Conservation (phyloP, 495 filamentous ascomycete genomes). For the Hypoxylon trugodes region DNA sequence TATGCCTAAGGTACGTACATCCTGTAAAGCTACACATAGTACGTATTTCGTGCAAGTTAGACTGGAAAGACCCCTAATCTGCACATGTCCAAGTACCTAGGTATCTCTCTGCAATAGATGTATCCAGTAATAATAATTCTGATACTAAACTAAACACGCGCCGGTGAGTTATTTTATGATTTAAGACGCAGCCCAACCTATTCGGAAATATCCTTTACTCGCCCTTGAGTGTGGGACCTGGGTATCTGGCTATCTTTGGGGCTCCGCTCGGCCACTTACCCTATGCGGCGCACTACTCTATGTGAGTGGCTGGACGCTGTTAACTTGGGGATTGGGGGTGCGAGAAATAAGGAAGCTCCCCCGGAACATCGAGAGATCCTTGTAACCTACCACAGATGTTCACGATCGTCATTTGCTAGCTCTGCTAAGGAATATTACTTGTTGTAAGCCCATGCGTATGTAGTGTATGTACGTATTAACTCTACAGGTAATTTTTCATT, state of each 20-base stretch:
- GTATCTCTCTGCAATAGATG: neutral
- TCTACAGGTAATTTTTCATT: constrained; percentile 32
- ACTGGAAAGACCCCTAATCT: constrained; percentile 29
- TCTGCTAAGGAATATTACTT: too few species aligned
- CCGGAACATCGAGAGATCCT: neutral
- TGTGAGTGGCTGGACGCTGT: neutral
- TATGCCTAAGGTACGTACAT: too few species aligned
- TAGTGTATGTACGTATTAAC: too few species aligned
- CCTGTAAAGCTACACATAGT: too few species aligned
- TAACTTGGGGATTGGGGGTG: neutral
- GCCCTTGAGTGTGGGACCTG: constrained; percentile 3
- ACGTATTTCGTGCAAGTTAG: neutral
- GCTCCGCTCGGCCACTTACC: constrained; percentile 32
- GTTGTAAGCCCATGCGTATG: too few species aligned
- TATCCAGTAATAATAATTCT: constrained; percentile 27
- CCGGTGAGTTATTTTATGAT: constrained; percentile 39
- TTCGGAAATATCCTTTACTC: constrained; percentile 27
- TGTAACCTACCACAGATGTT: constrained; percentile 17
- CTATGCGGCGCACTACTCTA: constrained; percentile 21
- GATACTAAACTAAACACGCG: constrained; percentile 13
- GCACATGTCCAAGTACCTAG: neutral
- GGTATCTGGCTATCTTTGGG: constrained; percentile 13
- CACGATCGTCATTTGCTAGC: constrained; percentile 27
- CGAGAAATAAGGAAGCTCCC: constrained; percentile 20
- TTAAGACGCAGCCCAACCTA: constrained; percentile 28